A percentile compares a stretch with the other conserved stretches of the same genome.
These are phyloP conservation scores for Zizania palustris DNA, from an alignment of 202 grass and related monocot genomes.

Conservation along the genomic window DNA sequence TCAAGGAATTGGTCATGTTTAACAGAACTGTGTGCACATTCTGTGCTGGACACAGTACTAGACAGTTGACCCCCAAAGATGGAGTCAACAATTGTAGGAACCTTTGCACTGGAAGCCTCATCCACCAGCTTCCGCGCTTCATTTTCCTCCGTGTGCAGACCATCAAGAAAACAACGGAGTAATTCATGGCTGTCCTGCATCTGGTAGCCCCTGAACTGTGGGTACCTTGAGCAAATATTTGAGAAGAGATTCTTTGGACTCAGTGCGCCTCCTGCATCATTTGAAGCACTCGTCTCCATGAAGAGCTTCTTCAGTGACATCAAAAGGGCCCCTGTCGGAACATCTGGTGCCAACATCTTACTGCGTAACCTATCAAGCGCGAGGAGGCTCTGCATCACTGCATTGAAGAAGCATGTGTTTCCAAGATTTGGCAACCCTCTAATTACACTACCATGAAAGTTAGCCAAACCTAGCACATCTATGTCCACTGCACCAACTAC, in stretches of 20 bases:
- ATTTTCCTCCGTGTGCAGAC: slow-evolving; percentile 67
- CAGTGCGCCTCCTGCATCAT: slow-evolving; percentile 65
- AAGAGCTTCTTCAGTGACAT: slow-evolving; percentile 88
- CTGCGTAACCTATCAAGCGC: slow-evolving; percentile 66
- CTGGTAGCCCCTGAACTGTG: slow-evolving; percentile 84
- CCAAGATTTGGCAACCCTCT: slow-evolving; percentile 87
- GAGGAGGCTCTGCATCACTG: slow-evolving; percentile 82
- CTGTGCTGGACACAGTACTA: slow-evolving; percentile 77
- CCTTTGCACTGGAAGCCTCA: slow-evolving; percentile 28
- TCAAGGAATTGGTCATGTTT: slow-evolving; percentile 89
- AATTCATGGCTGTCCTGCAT: slow-evolving; percentile 99
- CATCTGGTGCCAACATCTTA: slow-evolving; percentile 56
- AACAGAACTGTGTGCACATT: slow-evolving; percentile 76
- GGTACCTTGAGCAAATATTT: slow-evolving; percentile 73
- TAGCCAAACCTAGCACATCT: slow-evolving; percentile 19
- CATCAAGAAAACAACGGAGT: slow-evolving; percentile 92
- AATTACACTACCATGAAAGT: slow-evolving; percentile 51
- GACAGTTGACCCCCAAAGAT: slow-evolving; percentile 85
- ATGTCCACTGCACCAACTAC: slow-evolving; percentile 8
- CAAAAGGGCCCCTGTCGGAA: slow-evolving; percentile 55
- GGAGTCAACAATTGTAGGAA: slow-evolving; percentile 68
- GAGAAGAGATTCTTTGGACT: slow-evolving; percentile 88
- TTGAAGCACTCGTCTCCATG: slow-evolving; percentile 65
- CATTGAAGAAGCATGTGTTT: slow-evolving; percentile 98
- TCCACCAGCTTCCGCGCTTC: slow-evolving; percentile 59